Conservation (phyloP, 1,284 basidiomycete species). For the Ustilago crameri region DNA sequence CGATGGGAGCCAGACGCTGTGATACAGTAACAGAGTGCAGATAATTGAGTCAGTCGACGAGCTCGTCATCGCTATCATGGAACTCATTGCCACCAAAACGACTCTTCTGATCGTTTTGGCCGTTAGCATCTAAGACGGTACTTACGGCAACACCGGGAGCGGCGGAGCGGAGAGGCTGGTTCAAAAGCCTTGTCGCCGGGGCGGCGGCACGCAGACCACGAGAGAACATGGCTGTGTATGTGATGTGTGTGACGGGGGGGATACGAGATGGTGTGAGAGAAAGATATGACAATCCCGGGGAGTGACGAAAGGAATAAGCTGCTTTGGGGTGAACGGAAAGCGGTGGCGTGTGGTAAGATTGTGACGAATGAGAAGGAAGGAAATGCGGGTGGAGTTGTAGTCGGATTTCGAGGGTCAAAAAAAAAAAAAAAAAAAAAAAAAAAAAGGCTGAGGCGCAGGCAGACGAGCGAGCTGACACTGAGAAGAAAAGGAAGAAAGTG, state of each 20-base stretch:
- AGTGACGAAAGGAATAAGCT: conserved; percentile 2
- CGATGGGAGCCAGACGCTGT: conserved; percentile 54
- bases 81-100: neutral
- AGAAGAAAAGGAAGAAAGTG: conserved; percentile 14
- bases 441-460: neutral
- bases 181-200: conserved; percentile 54
- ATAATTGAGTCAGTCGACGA: conserved; percentile 10
- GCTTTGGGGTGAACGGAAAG: conserved; percentile 4
- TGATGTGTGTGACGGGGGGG: conserved; percentile 12
- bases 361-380: conserved; percentile 26
- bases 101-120: neutral
- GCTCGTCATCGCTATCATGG: neutral
- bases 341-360: conserved; percentile 11
- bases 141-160: conserved; percentile 55
- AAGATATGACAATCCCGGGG: conserved; percentile 2
- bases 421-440: neutral
- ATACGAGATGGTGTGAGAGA: neutral
- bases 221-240: conserved; percentile 41
- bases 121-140: neutral
- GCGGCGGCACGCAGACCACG: conserved; percentile 57
- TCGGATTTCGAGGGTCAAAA: conserved; percentile 2
- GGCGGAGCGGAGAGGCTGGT: conserved; percentile 59
- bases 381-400: conserved; percentile 33
- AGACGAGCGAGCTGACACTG: neutral
- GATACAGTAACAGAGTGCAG: neutral